Evolutionary conservation across 345 rosid genomes (phyloP).

Genomic region (Rhizophora apiculata): DNA sequence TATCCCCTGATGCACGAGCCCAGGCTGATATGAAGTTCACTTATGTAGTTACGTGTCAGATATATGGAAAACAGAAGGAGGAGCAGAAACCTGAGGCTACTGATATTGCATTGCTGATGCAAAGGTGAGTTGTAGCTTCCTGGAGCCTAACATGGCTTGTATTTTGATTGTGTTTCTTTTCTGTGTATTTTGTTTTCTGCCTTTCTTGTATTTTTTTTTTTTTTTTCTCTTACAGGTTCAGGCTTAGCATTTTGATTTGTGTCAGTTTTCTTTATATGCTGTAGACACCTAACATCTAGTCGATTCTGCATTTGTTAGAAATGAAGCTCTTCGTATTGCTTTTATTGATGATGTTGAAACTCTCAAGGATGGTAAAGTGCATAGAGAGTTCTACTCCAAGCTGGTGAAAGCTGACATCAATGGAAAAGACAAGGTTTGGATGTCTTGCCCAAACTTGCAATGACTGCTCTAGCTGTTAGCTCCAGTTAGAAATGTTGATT

Average conservation of each 20-base stretch:
- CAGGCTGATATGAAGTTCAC: slow-evolving; percentile 90
- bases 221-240: neutral
- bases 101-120: slow-evolving; percentile 94
- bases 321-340: slow-evolving; percentile 98
- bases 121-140: slow-evolving; percentile 47
- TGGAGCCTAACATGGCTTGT: neutral
- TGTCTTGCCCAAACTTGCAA: neutral
- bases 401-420: slow-evolving; percentile 94
- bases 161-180: neutral
- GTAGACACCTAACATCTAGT: slow-evolving; percentile 2
- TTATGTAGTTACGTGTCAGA: slow-evolving; percentile 92
- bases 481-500: too few species aligned
- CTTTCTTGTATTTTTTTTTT: neutral
- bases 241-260: neutral
- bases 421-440: slow-evolving; percentile 89
- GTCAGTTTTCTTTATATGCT: neutral
- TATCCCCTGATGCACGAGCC: slow-evolving; percentile 89
- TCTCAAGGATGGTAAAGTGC: slow-evolving; percentile 63
- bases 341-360: slow-evolving; percentile 89
- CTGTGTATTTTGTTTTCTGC: neutral
- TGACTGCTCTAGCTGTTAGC: neutral
- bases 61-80: slow-evolving; percentile 96
- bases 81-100: slow-evolving; percentile 87
- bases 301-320: slow-evolving; percentile 46
- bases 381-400: slow-evolving; percentile 77